A percentile compares a stretch with the other conserved stretches of the same genome.
Evolutionary conservation across 2,329 filamentous ascomycete genomes (phyloP).

Genomic region (Phoma sp.): DNA sequence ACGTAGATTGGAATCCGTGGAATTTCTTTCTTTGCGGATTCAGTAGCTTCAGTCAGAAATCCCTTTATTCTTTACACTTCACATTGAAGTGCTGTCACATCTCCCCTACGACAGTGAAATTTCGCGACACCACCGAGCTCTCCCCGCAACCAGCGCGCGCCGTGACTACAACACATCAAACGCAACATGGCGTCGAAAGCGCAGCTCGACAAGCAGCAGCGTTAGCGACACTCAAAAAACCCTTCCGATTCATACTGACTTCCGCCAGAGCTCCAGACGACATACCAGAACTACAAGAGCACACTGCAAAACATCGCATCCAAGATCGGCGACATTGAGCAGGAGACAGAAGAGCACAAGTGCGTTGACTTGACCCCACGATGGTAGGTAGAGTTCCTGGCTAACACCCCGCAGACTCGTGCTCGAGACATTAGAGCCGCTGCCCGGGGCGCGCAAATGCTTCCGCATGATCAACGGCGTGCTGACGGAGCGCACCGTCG

Average conservation of each 20-base stretch:
- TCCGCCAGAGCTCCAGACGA: slow-evolving; percentile 73
- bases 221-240: slow-evolving; percentile 50
- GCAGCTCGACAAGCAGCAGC: slow-evolving; percentile 76
- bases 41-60: background rate
- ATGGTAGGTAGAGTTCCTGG: background rate
- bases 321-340: slow-evolving; percentile 97
- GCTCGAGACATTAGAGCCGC: slow-evolving; percentile 84
- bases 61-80: background rate
- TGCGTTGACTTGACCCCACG: slow-evolving; percentile 55
- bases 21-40: background rate
- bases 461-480: slow-evolving; percentile 99
- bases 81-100: background rate
- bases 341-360: slow-evolving; percentile 98
- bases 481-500: slow-evolving; percentile 89
- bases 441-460: slow-evolving; percentile 87
- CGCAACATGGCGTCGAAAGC: slow-evolving; percentile 57
- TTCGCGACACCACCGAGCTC: slow-evolving; percentile 25
- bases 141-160: slow-evolving; percentile 25
- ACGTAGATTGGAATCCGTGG: background rate
- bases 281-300: slow-evolving; percentile 78
- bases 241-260: slow-evolving; percentile 11
- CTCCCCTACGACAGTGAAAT: background rate
- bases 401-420: slow-evolving; percentile 72
- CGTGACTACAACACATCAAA: slow-evolving; percentile 1
- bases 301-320: slow-evolving; percentile 88